Conservation (phyloP, 495 filamentous ascomycete genomes). For the Elaphomyces granulatus region DNA sequence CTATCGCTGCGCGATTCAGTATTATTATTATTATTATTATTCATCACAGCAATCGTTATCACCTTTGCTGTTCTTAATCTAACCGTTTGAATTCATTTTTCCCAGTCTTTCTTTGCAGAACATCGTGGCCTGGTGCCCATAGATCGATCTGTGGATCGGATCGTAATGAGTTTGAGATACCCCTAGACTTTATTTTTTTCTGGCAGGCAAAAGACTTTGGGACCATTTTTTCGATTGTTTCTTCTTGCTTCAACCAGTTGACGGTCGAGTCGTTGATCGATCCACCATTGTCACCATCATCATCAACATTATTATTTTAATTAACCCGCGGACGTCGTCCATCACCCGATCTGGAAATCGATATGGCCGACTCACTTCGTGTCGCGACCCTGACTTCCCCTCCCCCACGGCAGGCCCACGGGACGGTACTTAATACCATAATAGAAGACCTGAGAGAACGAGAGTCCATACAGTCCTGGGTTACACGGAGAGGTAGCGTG, state of each 20-base stretch:
- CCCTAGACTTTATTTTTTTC: conserved; percentile 16
- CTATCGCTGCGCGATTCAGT: too few relatives aligned
- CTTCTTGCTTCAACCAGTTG: conserved; percentile 7
- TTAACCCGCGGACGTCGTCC: too few relatives aligned
- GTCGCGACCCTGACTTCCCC: conserved; percentile 40
- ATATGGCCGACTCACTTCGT: conserved; percentile 48
- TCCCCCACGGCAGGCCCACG: conserved; percentile 57
- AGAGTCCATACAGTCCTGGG: conserved; percentile 9
- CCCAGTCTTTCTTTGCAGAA: conserved; percentile 23
- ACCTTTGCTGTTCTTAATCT: too few relatives aligned
- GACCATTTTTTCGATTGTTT: conserved; percentile 9
- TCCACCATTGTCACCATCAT: conserved; percentile 12
- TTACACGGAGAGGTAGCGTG: conserved; percentile 6
- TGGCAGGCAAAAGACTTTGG: conserved; percentile 1
- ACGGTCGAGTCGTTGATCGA: conserved; percentile 5
- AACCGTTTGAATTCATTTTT: too few relatives aligned
- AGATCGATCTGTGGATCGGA: conserved; percentile 34
- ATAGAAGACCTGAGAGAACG: conserved; percentile 49
- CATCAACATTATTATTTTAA: conserved; percentile 12
- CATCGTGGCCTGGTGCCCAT: conserved; percentile 19
- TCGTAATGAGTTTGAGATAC: conserved; percentile 24
- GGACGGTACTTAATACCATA: conserved; percentile 70
- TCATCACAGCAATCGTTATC: too few relatives aligned
- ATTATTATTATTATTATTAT: too few relatives aligned
- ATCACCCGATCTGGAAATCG: too few relatives aligned